Conservation (phyloP, 371 early-diverging fungal species). For the Basidiobolus meristosporus region DNA sequence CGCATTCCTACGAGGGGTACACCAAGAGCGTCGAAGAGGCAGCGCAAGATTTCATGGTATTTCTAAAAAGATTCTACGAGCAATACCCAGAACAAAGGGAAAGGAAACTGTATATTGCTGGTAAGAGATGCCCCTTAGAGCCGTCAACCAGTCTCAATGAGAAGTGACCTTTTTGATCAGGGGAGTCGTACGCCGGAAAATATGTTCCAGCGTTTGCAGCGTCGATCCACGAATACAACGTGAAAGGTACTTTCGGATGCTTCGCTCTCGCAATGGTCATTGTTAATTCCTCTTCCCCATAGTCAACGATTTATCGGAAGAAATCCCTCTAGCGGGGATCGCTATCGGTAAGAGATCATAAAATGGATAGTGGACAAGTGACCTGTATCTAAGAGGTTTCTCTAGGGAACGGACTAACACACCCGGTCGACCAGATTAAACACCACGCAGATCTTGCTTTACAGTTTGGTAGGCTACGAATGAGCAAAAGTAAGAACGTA, state of each 20-base stretch:
- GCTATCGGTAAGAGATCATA: background rate
- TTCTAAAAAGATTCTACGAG: slow-evolving; percentile 22
- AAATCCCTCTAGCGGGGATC: background rate
- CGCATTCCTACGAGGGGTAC: slow-evolving; percentile 15
- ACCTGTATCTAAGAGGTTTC: background rate
- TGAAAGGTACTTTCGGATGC: slow-evolving; percentile 1
- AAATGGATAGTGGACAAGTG: background rate
- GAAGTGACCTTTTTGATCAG: too few relatives aligned
- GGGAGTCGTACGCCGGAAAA: slow-evolving; percentile 36
- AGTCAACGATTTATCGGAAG: background rate
- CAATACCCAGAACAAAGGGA: slow-evolving; percentile 17
- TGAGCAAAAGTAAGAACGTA: background rate
- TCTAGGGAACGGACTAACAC: background rate
- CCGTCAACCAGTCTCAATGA: too few relatives aligned
- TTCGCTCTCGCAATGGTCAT: background rate
- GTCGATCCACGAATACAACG: slow-evolving; percentile 17
- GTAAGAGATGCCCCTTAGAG: too few relatives aligned
- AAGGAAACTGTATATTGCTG: slow-evolving; percentile 19
- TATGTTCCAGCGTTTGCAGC: slow-evolving; percentile 26
- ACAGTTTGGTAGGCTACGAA: background rate
- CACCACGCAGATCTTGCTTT: background rate
- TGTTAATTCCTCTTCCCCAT: background rate
- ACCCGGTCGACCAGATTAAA: background rate
- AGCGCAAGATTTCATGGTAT: slow-evolving; percentile 16
- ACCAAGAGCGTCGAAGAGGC: slow-evolving; percentile 21